Percentiles rank a stretch among this genome's conserved stretches.
Evolutionary conservation across 148 eudicot species (phyloP).

Genomic region (Chenopodium album): DNA sequence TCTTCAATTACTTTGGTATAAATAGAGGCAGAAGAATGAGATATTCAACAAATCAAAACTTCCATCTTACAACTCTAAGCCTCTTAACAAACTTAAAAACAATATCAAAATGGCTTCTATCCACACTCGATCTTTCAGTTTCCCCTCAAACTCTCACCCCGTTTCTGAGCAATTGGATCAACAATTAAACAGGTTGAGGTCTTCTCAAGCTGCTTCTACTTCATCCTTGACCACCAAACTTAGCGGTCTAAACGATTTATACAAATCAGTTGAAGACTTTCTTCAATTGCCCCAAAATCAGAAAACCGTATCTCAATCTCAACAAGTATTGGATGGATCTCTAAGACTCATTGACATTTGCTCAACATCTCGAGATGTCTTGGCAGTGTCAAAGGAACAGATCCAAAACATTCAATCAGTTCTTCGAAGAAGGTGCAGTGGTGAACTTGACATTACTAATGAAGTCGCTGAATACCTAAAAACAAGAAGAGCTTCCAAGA

Average conservation of each 20-base stretch:
- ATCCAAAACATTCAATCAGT: conserved; percentile 31
- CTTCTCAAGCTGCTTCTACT: conserved; percentile 17
- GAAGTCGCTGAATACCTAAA: conserved; percentile 15
- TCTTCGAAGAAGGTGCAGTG: conserved; percentile 31
- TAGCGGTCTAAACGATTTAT: not conserved
- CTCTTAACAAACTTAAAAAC: not conserved
- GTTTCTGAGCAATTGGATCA: not conserved
- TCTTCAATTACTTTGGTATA: conserved; percentile 13
- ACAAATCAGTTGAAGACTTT: conserved; percentile 7
- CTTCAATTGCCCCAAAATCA: conserved; percentile 14
- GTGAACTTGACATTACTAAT: conserved; percentile 16
- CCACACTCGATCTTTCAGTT: conserved; percentile 19
- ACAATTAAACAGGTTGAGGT: conserved; percentile 7
- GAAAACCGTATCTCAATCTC: conserved; percentile 10
- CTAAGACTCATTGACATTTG: conserved; percentile 39
- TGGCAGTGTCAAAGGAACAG: conserved; percentile 23
- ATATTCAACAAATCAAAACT: conserved; percentile 5
- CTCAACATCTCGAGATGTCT: conserved; percentile 22
- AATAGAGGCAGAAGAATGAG: not conserved
- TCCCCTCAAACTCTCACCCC: conserved; percentile 9
- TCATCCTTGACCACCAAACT: conserved; percentile 15
- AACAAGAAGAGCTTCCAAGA: conserved; percentile 25
- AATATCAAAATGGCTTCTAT: conserved; percentile 14
- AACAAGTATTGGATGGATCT: conserved; percentile 32
- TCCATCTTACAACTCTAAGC: not conserved